Base-by-base conservation (phyloP, 2,329 filamentous ascomycete genomes). In the Dactylonectria estremocensis region DNA sequence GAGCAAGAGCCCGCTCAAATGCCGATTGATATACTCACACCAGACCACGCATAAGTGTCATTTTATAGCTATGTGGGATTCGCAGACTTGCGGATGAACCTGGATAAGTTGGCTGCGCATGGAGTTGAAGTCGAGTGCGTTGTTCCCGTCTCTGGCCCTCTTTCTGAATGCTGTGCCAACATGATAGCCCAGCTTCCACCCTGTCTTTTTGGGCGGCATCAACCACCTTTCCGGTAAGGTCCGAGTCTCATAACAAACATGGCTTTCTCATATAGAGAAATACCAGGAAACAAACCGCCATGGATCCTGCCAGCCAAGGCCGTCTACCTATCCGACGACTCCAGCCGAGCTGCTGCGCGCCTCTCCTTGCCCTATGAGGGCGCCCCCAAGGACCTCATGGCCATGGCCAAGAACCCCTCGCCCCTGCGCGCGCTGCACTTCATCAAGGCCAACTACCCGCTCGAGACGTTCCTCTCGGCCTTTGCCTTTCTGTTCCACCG, bases 241-340 rank as follows among this genome's bases (percentile, higher is more conserved):
- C n/a, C n/a, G n/a, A n/a, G 63, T 40, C 40, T 50, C 31, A 28
- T 53, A 33, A 56, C 33, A 3, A 22, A 14, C 22, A 48, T 20
- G n/a, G 16, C 11, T 18, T 18, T 46, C 69, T 74, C 9, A 71
- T 53, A 11, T 6, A 18, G n/a, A 8, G 2, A n/a, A 48, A 31
- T 18, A 22, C 31, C 71, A 89, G 91, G 92, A 56, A 95, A 96
- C 79, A 89, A 89, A 71, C 93, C 93, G 0, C 93, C 93, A 1
- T 95, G 92, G 91, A 84, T 84, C 0, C 83, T 93, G 33, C 88
- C 90, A 2, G 90, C 89, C 49, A 95, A 95, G 83, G 90, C 87
- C 22, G 78, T 76, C 1, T 91, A 94, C 75, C 83, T 86, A 55
- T 33, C 54, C 11, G 74, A 76, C 67, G 86, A 89, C 75, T 72